These are phyloP conservation scores for Ramaria rubella DNA, from an alignment of 768 basidiomycete species.

Conservation along the genomic window DNA sequence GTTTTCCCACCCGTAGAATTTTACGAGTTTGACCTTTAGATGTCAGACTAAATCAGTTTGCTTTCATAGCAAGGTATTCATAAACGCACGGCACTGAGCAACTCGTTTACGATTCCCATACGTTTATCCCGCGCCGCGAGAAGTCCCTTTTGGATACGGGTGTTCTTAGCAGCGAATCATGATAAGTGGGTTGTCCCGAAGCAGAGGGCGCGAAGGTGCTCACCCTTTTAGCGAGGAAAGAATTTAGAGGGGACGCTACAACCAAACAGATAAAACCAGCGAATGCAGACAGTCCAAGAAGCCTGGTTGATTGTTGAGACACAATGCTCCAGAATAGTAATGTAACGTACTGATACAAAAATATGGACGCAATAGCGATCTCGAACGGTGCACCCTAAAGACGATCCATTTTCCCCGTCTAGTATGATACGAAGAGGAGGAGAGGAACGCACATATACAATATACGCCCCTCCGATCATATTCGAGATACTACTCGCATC, in stretches of 20 bases:
- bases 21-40: constrained; percentile 61
- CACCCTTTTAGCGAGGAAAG: constrained; percentile 53
- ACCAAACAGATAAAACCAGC: constrained; percentile 66
- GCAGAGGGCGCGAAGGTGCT: no score
- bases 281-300: constrained; percentile 67
- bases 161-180: no score
- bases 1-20: constrained; percentile 79
- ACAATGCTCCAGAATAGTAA: no score
- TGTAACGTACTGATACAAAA: constrained; percentile 66
- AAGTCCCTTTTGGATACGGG: constrained; percentile 54
- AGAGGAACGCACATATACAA: constrained; percentile 54
- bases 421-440: neutral
- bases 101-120: constrained; percentile 71
- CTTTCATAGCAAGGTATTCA: no score
- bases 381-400: constrained; percentile 56
- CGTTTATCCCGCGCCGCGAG: constrained; percentile 63
- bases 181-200: no score
- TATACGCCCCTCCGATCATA: constrained; percentile 51
- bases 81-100: constrained; percentile 55
- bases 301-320: constrained; percentile 34
- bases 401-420: no score
- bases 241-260: constrained; percentile 67
- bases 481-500: constrained; percentile 59
- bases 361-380: constrained; percentile 60
- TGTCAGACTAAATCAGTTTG: no score